A percentile compares a stretch with the other conserved stretches of the same genome.
Conservation (phyloP, 2,329 filamentous ascomycete genomes). For the Fusarium xylarioides region DNA sequence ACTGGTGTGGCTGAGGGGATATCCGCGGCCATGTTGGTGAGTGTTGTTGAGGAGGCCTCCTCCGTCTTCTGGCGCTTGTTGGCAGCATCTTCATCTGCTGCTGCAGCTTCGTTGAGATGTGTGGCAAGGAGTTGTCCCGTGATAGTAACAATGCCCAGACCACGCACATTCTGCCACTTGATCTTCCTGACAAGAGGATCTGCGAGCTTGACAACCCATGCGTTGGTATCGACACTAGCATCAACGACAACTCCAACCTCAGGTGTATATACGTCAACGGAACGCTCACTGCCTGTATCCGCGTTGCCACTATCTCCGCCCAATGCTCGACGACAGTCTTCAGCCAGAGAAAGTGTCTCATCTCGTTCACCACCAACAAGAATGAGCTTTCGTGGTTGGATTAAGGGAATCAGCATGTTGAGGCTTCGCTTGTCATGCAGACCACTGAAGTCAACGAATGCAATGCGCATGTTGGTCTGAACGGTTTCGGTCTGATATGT, state of each 20-base stretch:
- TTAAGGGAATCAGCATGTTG: constrained; percentile 93
- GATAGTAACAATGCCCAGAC: constrained; percentile 90
- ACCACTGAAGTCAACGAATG: constrained; percentile 90
- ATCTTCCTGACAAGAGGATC: constrained; percentile 85
- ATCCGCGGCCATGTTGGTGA: constrained; percentile 33
- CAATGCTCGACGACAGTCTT: constrained; percentile 78
- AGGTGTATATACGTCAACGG: constrained; percentile 83
- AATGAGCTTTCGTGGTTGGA: constrained; percentile 93
- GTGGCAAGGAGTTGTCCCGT: constrained; percentile 71
- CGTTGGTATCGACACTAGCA: constrained; percentile 96
- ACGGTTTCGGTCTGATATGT: constrained; percentile 71
- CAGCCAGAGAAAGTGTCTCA: constrained; percentile 81
- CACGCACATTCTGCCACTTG: constrained; percentile 94
- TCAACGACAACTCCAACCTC: constrained; percentile 77
- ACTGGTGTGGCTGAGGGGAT: constrained; percentile 53
- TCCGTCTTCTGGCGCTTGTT: constrained; percentile 63
- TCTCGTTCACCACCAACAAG: constrained; percentile 82
- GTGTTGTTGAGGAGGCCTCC: constrained; percentile 37
- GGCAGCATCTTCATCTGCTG: constrained; percentile 55
- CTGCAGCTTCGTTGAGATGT: constrained; percentile 49
- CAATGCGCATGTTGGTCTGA: constrained; percentile 77
- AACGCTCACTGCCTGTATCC: constrained; percentile 53
- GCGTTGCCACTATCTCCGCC: constrained; percentile 20
- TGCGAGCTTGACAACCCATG: constrained; percentile 93
- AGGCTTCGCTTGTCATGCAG: constrained; percentile 93